Evolutionary conservation across 2,329 filamentous ascomycete genomes (phyloP).

Genomic region (Aspergillus melleus): DNA sequence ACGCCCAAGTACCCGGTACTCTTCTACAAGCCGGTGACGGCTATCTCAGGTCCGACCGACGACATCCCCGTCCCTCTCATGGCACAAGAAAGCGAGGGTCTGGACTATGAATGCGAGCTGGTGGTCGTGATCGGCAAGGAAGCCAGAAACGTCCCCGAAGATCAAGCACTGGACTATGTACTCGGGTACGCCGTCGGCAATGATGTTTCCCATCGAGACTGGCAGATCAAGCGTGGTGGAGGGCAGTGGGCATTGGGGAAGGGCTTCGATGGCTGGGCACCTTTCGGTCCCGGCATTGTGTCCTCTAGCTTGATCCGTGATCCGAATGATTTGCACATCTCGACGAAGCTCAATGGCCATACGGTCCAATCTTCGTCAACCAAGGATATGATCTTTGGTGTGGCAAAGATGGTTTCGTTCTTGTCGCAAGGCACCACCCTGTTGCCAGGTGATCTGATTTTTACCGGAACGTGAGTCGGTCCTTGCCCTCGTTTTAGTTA

Average conservation of each 20-base stretch:
- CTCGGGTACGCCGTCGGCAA: slow-evolving; percentile 75
- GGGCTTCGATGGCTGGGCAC: slow-evolving; percentile 74
- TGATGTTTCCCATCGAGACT: slow-evolving; percentile 78
- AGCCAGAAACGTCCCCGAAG: slow-evolving; percentile 64
- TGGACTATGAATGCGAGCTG: slow-evolving; percentile 81
- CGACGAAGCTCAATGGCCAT: slow-evolving; percentile 51
- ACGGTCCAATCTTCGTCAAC: slow-evolving; percentile 51
- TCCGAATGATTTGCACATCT: slow-evolving; percentile 43
- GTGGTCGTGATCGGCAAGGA: slow-evolving; percentile 70
- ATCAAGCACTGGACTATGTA: slow-evolving; percentile 67
- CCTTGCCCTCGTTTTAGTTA: not conserved
- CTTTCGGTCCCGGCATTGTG: slow-evolving; percentile 71
- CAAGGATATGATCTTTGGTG: slow-evolving; percentile 51
- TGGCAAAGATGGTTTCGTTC: slow-evolving; percentile 48
- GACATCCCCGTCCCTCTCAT: slow-evolving; percentile 65
- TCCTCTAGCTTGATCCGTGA: slow-evolving; percentile 49
- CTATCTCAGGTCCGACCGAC: slow-evolving; percentile 64
- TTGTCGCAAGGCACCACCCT: slow-evolving; percentile 46
- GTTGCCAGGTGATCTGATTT: slow-evolving; percentile 43
- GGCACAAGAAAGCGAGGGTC: slow-evolving; percentile 64
- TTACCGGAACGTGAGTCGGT: slow-evolving; percentile 46
- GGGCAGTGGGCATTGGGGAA: slow-evolving; percentile 73
- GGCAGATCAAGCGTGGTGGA: slow-evolving; percentile 68
- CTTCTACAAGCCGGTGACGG: slow-evolving; percentile 71
- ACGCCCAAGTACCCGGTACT: slow-evolving; percentile 70